phyloP scores from a whole-genome alignment of 768 basidiomycete species.

The Flagelloscypha sp. region DNA sequence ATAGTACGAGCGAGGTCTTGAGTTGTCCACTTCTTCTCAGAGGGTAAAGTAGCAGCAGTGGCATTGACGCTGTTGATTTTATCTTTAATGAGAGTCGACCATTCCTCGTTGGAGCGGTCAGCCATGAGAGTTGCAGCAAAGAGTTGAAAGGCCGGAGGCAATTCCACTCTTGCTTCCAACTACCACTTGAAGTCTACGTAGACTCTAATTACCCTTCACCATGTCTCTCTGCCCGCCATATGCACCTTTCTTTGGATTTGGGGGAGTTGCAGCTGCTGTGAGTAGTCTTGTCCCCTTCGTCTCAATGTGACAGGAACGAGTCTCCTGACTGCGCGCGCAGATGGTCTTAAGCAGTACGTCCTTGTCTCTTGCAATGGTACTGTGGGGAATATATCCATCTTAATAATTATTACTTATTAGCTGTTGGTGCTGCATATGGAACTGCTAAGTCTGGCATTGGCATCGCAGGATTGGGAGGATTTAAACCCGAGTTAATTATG shows the following conservation, averaged over 20 bases:
- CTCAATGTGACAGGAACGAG: neutral
- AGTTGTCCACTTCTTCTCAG: neutral
- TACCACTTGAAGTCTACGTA: too few relatives aligned
- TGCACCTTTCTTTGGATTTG: slow-evolving; percentile 97
- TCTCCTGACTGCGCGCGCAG: slow-evolving; percentile 31
- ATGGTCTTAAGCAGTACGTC: slow-evolving; percentile 93
- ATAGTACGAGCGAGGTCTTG: slow-evolving; percentile 26
- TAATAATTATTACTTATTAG: slow-evolving; percentile 28
- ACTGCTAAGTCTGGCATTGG: slow-evolving; percentile 97
- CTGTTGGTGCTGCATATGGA: slow-evolving; percentile 91
- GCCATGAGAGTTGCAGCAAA: too few relatives aligned
- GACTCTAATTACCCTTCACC: slow-evolving; percentile 13
- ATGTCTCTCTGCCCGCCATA: slow-evolving; percentile 83
- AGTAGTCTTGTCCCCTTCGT: slow-evolving; percentile 20
- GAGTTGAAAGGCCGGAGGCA: too few relatives aligned
- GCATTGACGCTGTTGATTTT: slow-evolving; percentile 18
- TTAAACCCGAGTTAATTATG: slow-evolving; percentile 97
- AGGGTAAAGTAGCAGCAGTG: slow-evolving; percentile 17
- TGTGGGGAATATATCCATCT: slow-evolving; percentile 3
- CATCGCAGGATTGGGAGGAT: slow-evolving; percentile 88
- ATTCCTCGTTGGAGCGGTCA: slow-evolving; percentile 25
- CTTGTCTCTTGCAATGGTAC: neutral
- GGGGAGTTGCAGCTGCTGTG: slow-evolving; percentile 90
- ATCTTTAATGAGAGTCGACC: slow-evolving; percentile 20
- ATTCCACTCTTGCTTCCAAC: too few relatives aligned